Evolutionary conservation across 768 basidiomycete genomes (phyloP), one percentile per base, ranked within the genome.

Genomic region (Boletus barrowsii): DNA sequence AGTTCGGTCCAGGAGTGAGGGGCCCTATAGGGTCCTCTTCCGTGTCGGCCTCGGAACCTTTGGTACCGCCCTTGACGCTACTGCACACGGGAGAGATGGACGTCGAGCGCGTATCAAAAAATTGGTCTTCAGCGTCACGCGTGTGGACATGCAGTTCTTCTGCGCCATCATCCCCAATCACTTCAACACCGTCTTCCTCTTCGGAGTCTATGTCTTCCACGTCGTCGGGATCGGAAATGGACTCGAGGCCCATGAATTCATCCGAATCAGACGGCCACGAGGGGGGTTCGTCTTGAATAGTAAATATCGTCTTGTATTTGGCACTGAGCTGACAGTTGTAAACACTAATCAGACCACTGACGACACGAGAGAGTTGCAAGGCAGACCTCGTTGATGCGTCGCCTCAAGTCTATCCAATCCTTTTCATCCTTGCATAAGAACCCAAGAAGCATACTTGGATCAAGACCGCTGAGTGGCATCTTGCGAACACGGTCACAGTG

Each of bases 401-500:
- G 74, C 58, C 83, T 78, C 51, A 98, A 81, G 71, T 98, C 93
- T 15, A 77, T 69, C 90, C 93, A 98, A 50, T 98, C 96, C 17
- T 67, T 75, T 72, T 92, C 88, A 64, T 90, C 84, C 62, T 81
- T 82, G 67, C 88, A 87, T 60, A 98, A 66, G 68, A 99, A 98
- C 11, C 95, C 95, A 55, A 98, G 80, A 8, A 99, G 75, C 97
- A 99, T 98, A 62, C 93, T 97, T 22, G 96, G 97, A 69, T 98
- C 97, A 51, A 99, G 74, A 29, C 88, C 89, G 39, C 84, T 83
- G 35, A 98, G 72, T 0, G 88, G 88, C 90, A 98, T 96, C 82
- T 96, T 98, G 66, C 93, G 79, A 37, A 98, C 88, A 17, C 88
- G 84, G n/a, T 99, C 97, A 68, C 93, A 94, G 71, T 98, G 97